Conservation (phyloP, 225 moss, liverwort and hornwort genomes). For the Pleurozium schreberi region DNA sequence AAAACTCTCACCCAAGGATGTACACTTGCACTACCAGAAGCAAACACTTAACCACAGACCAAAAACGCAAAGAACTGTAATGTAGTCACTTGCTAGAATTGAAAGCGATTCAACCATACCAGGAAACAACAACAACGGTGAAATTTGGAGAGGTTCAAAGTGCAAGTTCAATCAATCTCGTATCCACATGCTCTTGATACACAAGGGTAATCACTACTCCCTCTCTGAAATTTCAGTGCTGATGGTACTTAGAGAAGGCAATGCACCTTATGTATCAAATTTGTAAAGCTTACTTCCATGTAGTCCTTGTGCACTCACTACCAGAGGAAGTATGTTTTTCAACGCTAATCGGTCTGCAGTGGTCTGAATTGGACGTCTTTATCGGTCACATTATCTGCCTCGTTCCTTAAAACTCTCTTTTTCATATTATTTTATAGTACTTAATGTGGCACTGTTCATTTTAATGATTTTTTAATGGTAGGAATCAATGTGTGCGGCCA, state of each 20-base stretch:
- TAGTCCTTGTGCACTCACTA: too few relatives aligned
- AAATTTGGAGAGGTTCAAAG: conserved; percentile 85
- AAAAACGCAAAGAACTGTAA: background rate
- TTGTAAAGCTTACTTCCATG: too few relatives aligned
- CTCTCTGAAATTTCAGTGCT: background rate
- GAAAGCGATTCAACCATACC: background rate
- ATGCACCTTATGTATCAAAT: background rate
- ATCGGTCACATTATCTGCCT: too few relatives aligned
- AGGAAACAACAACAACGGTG: conserved; percentile 12
- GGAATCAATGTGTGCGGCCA: too few relatives aligned
- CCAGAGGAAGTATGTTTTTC: too few relatives aligned
- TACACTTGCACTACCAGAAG: background rate
- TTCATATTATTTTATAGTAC: too few relatives aligned
- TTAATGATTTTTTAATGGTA: too few relatives aligned
- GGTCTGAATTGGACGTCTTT: too few relatives aligned
- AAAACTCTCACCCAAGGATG: too few relatives aligned
- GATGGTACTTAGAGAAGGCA: background rate
- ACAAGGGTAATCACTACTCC: conserved; percentile 41
- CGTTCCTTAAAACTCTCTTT: too few relatives aligned
- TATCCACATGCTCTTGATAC: conserved; percentile 73
- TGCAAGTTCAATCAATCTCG: conserved; percentile 78
- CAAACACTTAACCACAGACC: background rate
- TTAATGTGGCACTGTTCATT: too few relatives aligned
- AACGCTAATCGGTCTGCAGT: too few relatives aligned
- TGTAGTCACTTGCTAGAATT: background rate